Conservation (phyloP, 2,329 filamentous ascomycete species). For the Sporothrix pseudoabietina region DNA sequence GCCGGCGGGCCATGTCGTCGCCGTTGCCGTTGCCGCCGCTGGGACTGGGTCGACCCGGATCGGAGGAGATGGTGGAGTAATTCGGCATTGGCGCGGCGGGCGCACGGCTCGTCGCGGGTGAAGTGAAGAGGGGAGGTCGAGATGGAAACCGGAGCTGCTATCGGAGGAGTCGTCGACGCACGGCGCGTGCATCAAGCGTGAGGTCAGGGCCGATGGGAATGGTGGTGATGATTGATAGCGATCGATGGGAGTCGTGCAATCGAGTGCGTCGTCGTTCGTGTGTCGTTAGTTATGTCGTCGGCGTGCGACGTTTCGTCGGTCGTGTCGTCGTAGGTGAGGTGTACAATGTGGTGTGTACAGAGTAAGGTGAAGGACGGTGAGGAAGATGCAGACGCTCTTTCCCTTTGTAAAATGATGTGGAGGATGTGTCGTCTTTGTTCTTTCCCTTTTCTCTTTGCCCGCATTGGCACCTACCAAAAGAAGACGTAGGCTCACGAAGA, state of each 20-base stretch:
- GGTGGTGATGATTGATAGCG: background rate
- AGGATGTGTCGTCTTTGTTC: slow-evolving; percentile 8
- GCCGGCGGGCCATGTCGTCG: slow-evolving; percentile 56
- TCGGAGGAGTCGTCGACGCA: background rate
- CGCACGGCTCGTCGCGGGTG: background rate
- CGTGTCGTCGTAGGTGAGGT: background rate
- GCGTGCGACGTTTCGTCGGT: background rate
- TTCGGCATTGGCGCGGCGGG: slow-evolving; percentile 50
- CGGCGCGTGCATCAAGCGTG: slow-evolving; percentile 1
- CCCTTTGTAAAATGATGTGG: background rate
- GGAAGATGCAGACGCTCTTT: background rate
- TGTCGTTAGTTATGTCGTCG: background rate
- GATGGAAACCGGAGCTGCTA: background rate
- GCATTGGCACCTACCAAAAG: slow-evolving; percentile 22
- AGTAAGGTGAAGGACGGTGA: background rate
- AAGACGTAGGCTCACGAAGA: background rate
- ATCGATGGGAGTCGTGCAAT: background rate
- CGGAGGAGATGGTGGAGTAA: slow-evolving; percentile 57
- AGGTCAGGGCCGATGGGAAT: background rate
- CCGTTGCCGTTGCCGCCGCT: slow-evolving; percentile 40
- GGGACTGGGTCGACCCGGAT: slow-evolving; percentile 43
- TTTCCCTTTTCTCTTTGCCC: background rate
- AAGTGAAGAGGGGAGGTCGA: background rate
- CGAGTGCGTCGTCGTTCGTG: background rate
- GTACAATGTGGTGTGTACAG: background rate